Conservation (phyloP, 106 monocot species). For the Phalaenopsis equestris region DNA sequence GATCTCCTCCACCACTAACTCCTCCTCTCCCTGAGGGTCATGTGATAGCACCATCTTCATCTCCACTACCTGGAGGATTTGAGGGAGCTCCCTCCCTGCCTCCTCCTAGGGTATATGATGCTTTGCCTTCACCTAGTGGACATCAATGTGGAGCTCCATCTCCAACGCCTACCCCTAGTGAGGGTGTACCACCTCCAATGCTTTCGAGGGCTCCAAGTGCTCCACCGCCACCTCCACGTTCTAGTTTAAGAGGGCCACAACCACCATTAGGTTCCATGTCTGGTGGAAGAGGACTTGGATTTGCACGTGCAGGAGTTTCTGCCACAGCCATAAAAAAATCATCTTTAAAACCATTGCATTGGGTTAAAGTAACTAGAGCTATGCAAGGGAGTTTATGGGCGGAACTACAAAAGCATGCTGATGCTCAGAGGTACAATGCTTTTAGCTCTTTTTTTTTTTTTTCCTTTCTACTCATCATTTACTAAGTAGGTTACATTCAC, state of each 20-base stretch:
- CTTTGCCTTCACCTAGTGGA: conserved; percentile 11
- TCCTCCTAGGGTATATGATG: too few species aligned
- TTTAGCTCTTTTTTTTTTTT: too few species aligned
- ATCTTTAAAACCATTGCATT: conserved; percentile 82
- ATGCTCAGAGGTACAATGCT: conserved; percentile 9
- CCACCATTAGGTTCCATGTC: conserved; percentile 15
- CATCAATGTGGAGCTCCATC: conserved; percentile 8
- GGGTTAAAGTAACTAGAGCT: conserved; percentile 93
- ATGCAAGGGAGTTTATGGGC: conserved; percentile 98
- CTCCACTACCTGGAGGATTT: background rate
- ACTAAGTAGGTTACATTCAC: too few species aligned
- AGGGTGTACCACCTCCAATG: conserved; percentile 3
- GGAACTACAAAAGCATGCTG: conserved; percentile 72
- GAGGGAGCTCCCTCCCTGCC: background rate
- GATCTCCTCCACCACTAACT: conserved; percentile 19
- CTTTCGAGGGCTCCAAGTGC: conserved; percentile 29
- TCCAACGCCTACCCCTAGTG: conserved; percentile 12
- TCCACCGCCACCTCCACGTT: conserved; percentile 40
- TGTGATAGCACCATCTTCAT: background rate
- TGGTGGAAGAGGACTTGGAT: conserved; percentile 51
- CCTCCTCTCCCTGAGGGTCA: background rate
- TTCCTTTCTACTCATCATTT: too few species aligned
- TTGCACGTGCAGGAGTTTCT: conserved; percentile 26
- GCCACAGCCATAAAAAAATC: conserved; percentile 40
- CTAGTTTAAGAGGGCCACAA: conserved; percentile 17